A percentile compares a stretch with the other conserved stretches of the same genome.
phyloP scores from a whole-genome alignment of 768 basidiomycete species.

The Lentinula guzmanii region DNA sequence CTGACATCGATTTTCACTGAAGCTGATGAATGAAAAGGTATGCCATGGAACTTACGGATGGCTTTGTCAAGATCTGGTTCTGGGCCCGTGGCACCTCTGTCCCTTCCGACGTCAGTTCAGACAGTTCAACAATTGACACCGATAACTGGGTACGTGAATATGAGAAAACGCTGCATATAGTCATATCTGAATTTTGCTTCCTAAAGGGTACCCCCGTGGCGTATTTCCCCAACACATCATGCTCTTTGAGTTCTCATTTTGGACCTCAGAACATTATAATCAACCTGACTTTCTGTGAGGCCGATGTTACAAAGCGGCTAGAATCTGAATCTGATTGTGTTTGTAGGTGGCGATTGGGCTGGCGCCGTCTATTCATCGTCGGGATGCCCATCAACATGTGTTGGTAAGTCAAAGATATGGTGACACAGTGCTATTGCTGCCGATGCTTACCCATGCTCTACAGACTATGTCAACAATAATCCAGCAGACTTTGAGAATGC shows the following conservation, averaged over 20 bases:
- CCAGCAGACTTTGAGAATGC: slow-evolving; percentile 62
- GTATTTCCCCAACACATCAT: slow-evolving; percentile 25
- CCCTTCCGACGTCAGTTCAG: slow-evolving; percentile 18
- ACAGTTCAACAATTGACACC: slow-evolving; percentile 16
- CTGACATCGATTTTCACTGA: neutral
- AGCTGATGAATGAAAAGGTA: slow-evolving; percentile 25
- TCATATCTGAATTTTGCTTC: neutral
- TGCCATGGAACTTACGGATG: slow-evolving; percentile 28
- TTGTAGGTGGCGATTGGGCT: slow-evolving; percentile 54
- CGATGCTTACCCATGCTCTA: neutral
- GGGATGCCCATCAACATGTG: slow-evolving; percentile 50
- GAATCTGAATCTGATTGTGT: neutral
- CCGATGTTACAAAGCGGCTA: slow-evolving; percentile 2
- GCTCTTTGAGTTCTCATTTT: slow-evolving; percentile 30
- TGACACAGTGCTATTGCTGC: neutral
- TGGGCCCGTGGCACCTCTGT: slow-evolving; percentile 29
- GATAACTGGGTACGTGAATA: slow-evolving; percentile 22
- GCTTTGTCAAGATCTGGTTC: slow-evolving; percentile 35
- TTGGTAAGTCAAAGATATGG: slow-evolving; percentile 28
- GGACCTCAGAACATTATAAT: slow-evolving; percentile 27
- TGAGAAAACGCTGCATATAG: neutral
- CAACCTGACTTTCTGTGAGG: slow-evolving; percentile 47
- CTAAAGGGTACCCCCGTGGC: slow-evolving; percentile 25
- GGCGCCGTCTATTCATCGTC: slow-evolving; percentile 38
- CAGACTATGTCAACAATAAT: slow-evolving; percentile 62